A percentile compares a stretch with the other conserved stretches of the same genome.
phyloP scores from a whole-genome alignment of 306 rosid species.

The Astragalus membranaceus region DNA sequence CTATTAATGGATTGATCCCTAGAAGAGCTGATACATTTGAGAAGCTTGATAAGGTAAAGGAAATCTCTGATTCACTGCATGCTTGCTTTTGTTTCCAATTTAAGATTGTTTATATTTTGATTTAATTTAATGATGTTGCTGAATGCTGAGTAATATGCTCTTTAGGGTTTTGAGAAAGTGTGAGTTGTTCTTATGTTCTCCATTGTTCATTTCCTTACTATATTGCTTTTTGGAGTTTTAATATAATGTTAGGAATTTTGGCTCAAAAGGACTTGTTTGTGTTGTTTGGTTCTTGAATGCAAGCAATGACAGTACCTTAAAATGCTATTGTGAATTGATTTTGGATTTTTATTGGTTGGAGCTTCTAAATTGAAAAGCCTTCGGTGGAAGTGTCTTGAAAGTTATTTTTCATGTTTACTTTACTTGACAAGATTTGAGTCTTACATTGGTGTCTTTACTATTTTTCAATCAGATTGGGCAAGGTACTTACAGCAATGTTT shows the following conservation, averaged over 20 bases:
- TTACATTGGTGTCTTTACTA: conserved; percentile 11
- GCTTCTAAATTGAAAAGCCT: conserved; percentile 1
- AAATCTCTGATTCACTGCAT: not conserved
- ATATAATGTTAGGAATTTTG: not conserved
- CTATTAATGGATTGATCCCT: conserved; percentile 89
- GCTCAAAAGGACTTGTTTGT: conserved; percentile 2
- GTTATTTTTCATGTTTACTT: not conserved
- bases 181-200: not conserved
- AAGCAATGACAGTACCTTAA: not conserved
- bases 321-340: conserved; percentile 5
- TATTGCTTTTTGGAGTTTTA: conserved; percentile 15
- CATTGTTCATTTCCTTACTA: conserved; percentile 15
- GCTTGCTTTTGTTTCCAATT: not conserved
- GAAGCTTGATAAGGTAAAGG: conserved; percentile 80
- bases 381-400: not conserved
- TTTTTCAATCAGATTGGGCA: conserved; percentile 39
- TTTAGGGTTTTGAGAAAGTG: conserved; percentile 18
- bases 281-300: conserved; percentile 4
- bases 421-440: conserved; percentile 4
- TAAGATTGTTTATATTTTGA: not conserved
- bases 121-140: conserved; percentile 17
- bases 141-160: not conserved
- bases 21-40: conserved; percentile 86
- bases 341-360: not conserved
- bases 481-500: conserved; percentile 44